These are phyloP conservation scores for Colletotrichum falcatum DNA, from an alignment of 2,329 filamentous ascomycete species.

Conservation along the genomic window DNA sequence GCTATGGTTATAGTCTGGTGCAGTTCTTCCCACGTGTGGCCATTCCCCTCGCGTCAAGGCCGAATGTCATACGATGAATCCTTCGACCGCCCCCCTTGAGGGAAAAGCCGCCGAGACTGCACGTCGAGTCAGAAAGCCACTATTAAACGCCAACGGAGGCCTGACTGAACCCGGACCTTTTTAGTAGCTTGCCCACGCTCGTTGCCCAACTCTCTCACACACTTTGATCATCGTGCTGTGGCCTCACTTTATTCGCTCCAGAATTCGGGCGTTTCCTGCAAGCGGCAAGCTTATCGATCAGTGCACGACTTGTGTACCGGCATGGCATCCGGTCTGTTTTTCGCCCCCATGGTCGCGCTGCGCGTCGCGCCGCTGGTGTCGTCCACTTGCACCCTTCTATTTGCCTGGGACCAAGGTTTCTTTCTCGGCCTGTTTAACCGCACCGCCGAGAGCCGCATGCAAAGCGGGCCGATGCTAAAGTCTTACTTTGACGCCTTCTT, in stretches of 20 bases:
- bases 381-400: constrained; percentile 47
- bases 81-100: background rate
- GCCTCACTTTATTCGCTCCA: background rate
- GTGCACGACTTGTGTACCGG: background rate
- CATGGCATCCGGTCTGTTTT: constrained; percentile 43
- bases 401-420: constrained; percentile 44
- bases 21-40: too few relatives aligned
- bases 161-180: background rate
- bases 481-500: constrained; percentile 46
- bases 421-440: constrained; percentile 39
- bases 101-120: background rate
- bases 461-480: constrained; percentile 43
- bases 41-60: background rate
- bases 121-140: too few relatives aligned
- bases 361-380: constrained; percentile 48
- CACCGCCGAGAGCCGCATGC: constrained; percentile 24
- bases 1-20: background rate
- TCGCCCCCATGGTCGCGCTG: constrained; percentile 44
- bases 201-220: background rate
- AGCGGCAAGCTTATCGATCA: background rate
- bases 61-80: background rate
- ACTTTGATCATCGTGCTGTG: background rate
- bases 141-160: background rate
- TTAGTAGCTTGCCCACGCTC: background rate
- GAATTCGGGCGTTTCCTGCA: background rate